Evolutionary conservation across 768 basidiomycete species (phyloP).

Genomic region (Tephrocybe sp.): DNA sequence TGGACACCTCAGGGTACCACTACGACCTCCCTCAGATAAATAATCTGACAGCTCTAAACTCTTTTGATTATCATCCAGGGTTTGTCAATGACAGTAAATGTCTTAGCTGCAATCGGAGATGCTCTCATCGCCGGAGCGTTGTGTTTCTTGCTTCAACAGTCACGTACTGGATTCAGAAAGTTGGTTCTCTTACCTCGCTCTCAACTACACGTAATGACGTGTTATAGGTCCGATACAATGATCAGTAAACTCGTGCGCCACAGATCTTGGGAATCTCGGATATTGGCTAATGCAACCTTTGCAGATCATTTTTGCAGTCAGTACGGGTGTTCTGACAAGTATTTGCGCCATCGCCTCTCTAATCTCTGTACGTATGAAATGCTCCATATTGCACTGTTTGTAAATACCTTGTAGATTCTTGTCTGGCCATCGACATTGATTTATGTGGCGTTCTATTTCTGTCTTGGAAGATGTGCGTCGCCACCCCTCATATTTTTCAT

Average conservation of each 20-base stretch:
- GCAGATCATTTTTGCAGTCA: constrained; percentile 40
- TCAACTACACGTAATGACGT: constrained; percentile 2
- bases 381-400: constrained; percentile 18
- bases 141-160: constrained; percentile 47
- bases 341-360: constrained; percentile 43
- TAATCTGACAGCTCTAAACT: constrained; percentile 6
- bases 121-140: constrained; percentile 49
- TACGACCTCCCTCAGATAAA: background rate
- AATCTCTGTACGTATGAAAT: no score
- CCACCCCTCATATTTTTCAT: background rate
- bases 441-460: constrained; percentile 61
- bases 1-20: constrained; percentile 39
- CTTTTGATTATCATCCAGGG: no score
- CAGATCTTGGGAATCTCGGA: constrained; percentile 41
- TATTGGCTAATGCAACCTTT: constrained; percentile 2
- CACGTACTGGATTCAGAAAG: constrained; percentile 55
- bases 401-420: constrained; percentile 36
- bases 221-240: constrained; percentile 38
- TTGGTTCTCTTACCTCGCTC: constrained; percentile 21
- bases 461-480: constrained; percentile 48
- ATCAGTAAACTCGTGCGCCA: no score
- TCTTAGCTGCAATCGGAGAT: constrained; percentile 49
- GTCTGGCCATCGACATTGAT: constrained; percentile 49
- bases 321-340: constrained; percentile 40
- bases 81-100: constrained; percentile 56